Evolutionary conservation across 1,139 yeast species (phyloP).

Genomic region (Pneumocystis carinii): DNA sequence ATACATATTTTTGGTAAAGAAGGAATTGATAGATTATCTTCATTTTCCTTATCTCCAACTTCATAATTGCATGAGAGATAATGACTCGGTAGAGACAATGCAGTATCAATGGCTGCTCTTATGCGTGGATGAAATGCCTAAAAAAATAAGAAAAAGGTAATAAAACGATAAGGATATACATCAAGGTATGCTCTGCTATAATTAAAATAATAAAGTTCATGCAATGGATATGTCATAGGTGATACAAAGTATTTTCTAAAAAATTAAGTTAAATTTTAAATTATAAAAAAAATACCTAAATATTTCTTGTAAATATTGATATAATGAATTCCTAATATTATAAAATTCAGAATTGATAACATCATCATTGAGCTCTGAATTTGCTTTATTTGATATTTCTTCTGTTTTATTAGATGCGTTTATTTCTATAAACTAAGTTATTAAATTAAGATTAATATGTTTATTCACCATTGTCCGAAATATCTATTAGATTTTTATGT

Average conservation of each 20-base stretch:
- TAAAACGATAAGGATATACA: neutral
- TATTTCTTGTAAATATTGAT: neutral
- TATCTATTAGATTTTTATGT: neutral
- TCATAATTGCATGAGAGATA: neutral
- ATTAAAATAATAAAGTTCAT: neutral
- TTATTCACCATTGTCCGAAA: neutral
- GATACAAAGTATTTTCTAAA: neutral
- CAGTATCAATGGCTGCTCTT: neutral
- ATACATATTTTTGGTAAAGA: slow-evolving; percentile 9
- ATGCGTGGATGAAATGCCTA: neutral
- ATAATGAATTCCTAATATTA: neutral
- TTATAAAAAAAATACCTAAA: neutral
- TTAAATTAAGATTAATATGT: neutral
- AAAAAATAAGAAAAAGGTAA: neutral
- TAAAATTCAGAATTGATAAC: neutral
- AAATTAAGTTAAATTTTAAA: neutral
- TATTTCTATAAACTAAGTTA: neutral
- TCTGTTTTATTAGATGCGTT: neutral
- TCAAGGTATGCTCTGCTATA: neutral
- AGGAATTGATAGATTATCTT: neutral
- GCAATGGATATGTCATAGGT: neutral
- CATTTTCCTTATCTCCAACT: neutral
- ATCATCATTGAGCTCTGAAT: neutral
- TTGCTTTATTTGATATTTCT: neutral
- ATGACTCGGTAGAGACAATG: neutral